Evolutionary conservation across 257 asterid genomes (phyloP), one percentile per base, ranked within the genome.

Genomic region (Solanum tacnaense): DNA sequence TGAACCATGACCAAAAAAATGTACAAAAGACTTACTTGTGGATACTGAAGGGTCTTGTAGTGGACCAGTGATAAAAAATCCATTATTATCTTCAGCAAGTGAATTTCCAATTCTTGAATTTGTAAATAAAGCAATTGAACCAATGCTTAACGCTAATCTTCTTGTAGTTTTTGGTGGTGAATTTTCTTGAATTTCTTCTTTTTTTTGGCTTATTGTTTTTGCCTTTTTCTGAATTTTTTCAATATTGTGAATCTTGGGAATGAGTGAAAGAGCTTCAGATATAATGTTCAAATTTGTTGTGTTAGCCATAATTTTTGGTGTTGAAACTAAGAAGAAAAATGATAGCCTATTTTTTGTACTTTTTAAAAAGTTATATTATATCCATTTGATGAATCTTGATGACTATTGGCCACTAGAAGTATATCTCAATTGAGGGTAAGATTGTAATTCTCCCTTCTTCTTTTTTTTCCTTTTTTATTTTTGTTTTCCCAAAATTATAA

Each of bases 31-130:
- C 78, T 67, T 85, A 85, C 87, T 31, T 1, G 4, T 85, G 18
- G 87, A 62, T 29, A 46, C 94, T 1, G 86, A 44, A 0, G 96
- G 98, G 13, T 90, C 92, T 3, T 95, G 98, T 13, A 96, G 7
- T 58, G 96, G 98, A 41, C 94, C 92, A 0, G 89, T 90, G 90
- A 95, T 68, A 95, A 97, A 95, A 73, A 75, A 92, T 7, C 98
- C 98, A 86, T 94, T 94, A 84, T 96, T 94, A 87, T 93, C 98
- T 46, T 93, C 94, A 1, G 98, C 98, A 0, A 76, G 65, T 9
- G 96, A 91, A 93, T 32, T 58, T 25, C 91, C 92, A 25, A 84
- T 56, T 60, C 72, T 32, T 90, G 65, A 60, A 70, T 91, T 60
- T 94, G 92, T 92, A 27, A 91, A 85, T 62, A 67, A 10, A 62